A percentile compares a stretch with the other conserved stretches of the same genome.
Evolutionary conservation across 371 early-diverging fungal species (phyloP).

Genomic region (Syncephalastrum sp.): DNA sequence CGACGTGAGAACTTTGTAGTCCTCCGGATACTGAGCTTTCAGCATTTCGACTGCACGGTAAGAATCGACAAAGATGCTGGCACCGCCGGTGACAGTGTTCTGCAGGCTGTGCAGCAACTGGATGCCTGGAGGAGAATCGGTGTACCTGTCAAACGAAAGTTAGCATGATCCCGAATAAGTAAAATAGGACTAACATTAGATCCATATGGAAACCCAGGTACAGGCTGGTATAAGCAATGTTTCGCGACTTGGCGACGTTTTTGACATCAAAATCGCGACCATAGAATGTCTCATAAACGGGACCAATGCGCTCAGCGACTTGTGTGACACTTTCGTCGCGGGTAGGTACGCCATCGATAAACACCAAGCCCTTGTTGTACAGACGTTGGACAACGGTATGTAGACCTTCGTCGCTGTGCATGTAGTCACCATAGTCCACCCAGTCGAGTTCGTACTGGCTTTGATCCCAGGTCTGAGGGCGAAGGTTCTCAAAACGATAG

Average conservation of each 20-base stretch:
- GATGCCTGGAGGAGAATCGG: slow-evolving; percentile 84
- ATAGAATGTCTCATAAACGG: slow-evolving; percentile 80
- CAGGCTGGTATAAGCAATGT: slow-evolving; percentile 87
- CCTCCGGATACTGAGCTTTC: slow-evolving; percentile 54
- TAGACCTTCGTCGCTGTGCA: slow-evolving; percentile 60
- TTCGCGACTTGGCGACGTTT: slow-evolving; percentile 74
- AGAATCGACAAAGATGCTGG: slow-evolving; percentile 79
- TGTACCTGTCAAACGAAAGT: slow-evolving; percentile 23
- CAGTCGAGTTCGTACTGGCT: slow-evolving; percentile 47
- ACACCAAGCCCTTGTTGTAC: slow-evolving; percentile 70
- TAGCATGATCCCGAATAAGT: neutral
- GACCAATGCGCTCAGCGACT: slow-evolving; percentile 75
- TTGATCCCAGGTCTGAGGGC: slow-evolving; percentile 52
- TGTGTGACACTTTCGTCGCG: slow-evolving; percentile 50
- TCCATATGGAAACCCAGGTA: slow-evolving; percentile 92
- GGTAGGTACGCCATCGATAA: slow-evolving; percentile 70
- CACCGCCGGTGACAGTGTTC: slow-evolving; percentile 79
- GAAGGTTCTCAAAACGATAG: slow-evolving; percentile 38
- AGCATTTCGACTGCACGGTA: slow-evolving; percentile 67
- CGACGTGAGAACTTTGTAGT: slow-evolving; percentile 55
- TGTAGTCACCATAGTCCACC: slow-evolving; percentile 64
- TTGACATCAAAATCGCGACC: slow-evolving; percentile 84
- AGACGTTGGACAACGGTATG: slow-evolving; percentile 57
- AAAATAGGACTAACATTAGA: slow-evolving; percentile 63
- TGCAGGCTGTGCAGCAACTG: slow-evolving; percentile 82